Conservation (phyloP, 176 grass and related monocot species). For the Chrysopogon serrulatus region DNA sequence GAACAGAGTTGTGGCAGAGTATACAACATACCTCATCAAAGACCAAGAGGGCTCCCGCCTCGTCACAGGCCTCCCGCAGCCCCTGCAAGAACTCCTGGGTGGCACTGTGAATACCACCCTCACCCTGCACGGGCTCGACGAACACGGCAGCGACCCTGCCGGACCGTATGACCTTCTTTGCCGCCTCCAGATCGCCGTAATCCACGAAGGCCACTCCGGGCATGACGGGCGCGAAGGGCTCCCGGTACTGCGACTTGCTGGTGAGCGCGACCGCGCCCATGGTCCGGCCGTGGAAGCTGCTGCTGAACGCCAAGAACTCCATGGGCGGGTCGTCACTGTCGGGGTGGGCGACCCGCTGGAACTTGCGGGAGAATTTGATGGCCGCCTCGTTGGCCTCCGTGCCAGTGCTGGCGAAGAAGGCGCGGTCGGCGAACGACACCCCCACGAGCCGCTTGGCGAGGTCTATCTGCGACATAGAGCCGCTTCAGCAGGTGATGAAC, state of each 20-base stretch:
- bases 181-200: constrained; percentile 63
- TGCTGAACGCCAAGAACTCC: constrained; percentile 67
- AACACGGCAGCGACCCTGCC: constrained; percentile 78
- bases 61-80: constrained; percentile 63
- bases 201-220: constrained; percentile 61
- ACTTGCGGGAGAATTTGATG: constrained; percentile 93
- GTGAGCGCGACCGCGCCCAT: constrained; percentile 79
- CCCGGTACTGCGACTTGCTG: constrained; percentile 71
- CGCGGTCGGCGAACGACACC: constrained; percentile 76
- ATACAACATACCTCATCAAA: constrained; percentile 88
- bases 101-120: constrained; percentile 81
- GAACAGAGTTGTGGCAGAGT: background rate
- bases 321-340: constrained; percentile 29
- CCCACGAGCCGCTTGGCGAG: constrained; percentile 75
- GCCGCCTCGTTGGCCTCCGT: constrained; percentile 98
- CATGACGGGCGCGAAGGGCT: constrained; percentile 75
- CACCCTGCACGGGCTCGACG: constrained; percentile 85
- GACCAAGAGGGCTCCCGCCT: constrained; percentile 61
- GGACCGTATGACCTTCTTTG: constrained; percentile 38
- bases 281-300: constrained; percentile 89
- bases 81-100: constrained; percentile 73
- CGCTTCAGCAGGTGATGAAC: too few species aligned
- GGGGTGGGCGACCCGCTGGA: constrained; percentile 42
- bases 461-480: constrained; percentile 29
- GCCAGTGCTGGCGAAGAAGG: constrained; percentile 77